These are phyloP conservation scores for Pouteria campechiana DNA, from an alignment of 179 eudicot species.

Conservation along the genomic window DNA sequence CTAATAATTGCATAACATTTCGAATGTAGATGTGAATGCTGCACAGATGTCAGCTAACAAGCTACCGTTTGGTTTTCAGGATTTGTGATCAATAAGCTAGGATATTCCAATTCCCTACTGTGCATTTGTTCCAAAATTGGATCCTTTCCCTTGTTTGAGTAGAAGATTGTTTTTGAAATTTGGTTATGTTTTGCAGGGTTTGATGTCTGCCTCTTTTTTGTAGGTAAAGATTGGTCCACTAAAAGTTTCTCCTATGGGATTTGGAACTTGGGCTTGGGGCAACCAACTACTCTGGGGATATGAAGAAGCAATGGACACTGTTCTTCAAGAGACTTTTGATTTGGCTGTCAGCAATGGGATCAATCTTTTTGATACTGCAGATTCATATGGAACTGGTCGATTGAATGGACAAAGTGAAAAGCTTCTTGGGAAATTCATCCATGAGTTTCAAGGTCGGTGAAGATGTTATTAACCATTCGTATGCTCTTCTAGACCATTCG, in stretches of 20 bases:
- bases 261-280: constrained; percentile 99
- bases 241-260: constrained; percentile 92
- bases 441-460: constrained; percentile 59
- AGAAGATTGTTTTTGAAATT: no score
- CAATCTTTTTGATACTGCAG: constrained; percentile 90
- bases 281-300: constrained; percentile 93
- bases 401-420: constrained; percentile 91
- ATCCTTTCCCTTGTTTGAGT: no score
- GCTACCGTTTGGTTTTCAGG: no score
- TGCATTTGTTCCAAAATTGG: no score
- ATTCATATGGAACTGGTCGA: constrained; percentile 88
- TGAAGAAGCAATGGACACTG: constrained; percentile 72
- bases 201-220: no score
- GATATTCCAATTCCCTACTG: no score
- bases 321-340: constrained; percentile 69
- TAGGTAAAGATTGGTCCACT: constrained; percentile 71
- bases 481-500: neutral
- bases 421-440: constrained; percentile 72
- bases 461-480: neutral
- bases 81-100: no score
- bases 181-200: no score
- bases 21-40: no score
- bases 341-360: constrained; percentile 73
- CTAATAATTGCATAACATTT: no score
- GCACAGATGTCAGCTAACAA: no score